Evolutionary conservation across 345 rosid genomes (phyloP), one percentile per base, ranked within the genome.

Genomic region (Salix dunnii): DNA sequence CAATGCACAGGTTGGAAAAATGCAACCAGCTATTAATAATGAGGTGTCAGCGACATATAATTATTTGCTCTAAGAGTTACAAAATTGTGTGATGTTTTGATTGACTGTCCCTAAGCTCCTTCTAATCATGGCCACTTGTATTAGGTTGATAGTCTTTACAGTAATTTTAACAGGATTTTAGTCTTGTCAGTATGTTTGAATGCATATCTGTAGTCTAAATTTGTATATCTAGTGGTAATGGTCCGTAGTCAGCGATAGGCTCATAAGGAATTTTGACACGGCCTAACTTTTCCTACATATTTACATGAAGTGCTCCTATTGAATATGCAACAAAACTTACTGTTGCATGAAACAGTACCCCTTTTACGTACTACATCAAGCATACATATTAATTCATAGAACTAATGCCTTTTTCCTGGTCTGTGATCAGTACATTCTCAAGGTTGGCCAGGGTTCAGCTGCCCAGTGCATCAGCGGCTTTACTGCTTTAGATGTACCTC

Each of bases 401-500:
- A 64, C 69, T 73, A 4, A 68, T 68, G 74, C 16, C 60, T 23
- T 28, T 73, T 42, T 69, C 58, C 42, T 36, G 74, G 38, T 17
- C 28, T 71, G 35, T 64, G 72, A 36, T 35, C 81, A 81, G 84
- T 81, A 81, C 63, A 69, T 81, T n/a, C 78, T 81, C 31, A 81
- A 81, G 78, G 70, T 77, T 14, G 81, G 81, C 1, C 70, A 74
- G 55, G 84, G 78, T 16, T 9, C 68, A 16, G 68, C 55, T 3
- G 78, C 81, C 18, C 81, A 70, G 58, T 81, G 84, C 76, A 81
- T 81, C 36, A 81, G 84, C 21, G 84, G 84, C 64, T 81, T 81
- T 55, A 81, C 72, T 16, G 84, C 78, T 55, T 33, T 81, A 72
- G 84, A 81, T 68, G 49, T 81, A 27, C 78, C 78, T 3, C 84